A percentile compares a stretch with the other conserved stretches of the same genome.
phyloP scores from a whole-genome alignment of 1,284 basidiomycete genomes.

The Irpex sp. region DNA sequence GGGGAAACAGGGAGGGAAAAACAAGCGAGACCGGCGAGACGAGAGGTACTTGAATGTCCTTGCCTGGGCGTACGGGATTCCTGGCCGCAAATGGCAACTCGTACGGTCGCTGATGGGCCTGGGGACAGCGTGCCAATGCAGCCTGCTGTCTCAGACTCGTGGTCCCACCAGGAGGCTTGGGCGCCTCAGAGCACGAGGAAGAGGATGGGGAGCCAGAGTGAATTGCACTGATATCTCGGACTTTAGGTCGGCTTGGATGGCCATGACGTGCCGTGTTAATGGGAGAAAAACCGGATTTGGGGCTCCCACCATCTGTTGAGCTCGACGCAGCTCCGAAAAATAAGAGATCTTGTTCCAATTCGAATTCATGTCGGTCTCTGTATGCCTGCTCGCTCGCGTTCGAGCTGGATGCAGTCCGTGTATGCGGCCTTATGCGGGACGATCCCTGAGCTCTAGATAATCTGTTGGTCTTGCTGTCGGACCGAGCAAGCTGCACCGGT shows the following conservation, averaged over 20 bases:
- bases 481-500: conserved; percentile 15
- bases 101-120: conserved; percentile 24
- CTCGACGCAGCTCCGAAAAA: conserved; percentile 4
- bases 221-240: conserved; percentile 16
- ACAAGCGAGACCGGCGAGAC: conserved; percentile 15
- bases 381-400: conserved; percentile 16
- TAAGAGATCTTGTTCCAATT: conserved; percentile 12
- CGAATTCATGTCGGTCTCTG: conserved; percentile 3
- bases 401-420: conserved; percentile 12
- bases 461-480: conserved; percentile 14
- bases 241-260: conserved; percentile 15
- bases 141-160: conserved; percentile 18
- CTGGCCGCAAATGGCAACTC: conserved; percentile 19
- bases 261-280: conserved; percentile 9
- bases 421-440: conserved; percentile 14
- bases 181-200: conserved; percentile 23
- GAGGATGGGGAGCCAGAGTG: conserved; percentile 16
- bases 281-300: conserved; percentile 12
- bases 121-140: conserved; percentile 11
- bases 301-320: conserved; percentile 15
- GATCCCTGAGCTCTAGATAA: conserved; percentile 13
- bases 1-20: conserved; percentile 9
- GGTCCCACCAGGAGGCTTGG: conserved; percentile 18
- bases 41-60: conserved; percentile 20
- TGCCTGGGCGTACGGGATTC: conserved; percentile 15